Base-by-base conservation (phyloP, 495 filamentous ascomycete genomes). In the Penicillium cinerascens region DNA sequence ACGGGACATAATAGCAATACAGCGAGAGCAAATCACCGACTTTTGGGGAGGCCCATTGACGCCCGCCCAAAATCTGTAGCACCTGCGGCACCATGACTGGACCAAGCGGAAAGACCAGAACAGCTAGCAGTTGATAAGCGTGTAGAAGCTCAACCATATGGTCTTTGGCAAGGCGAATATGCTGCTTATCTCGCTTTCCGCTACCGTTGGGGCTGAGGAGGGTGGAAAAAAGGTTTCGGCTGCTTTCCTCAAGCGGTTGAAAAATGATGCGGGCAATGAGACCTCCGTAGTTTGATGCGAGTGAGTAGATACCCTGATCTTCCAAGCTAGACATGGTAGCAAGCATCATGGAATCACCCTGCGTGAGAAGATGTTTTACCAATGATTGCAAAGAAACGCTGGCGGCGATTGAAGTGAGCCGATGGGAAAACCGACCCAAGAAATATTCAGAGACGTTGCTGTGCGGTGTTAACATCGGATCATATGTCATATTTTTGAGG, bases 271-370 rank as follows among this genome's bases (percentile, higher is more conserved):
- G 86, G 3, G 95, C 93, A 44, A 95, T 68, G 2, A 99, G 81
- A 7, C 90, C 87, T 37, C 95, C 93, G 73, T 99, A 99, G 63
- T 97, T 97, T 44, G 88, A 85, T 25, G 92, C 93, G 3, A 99
- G 77, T 0, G 91, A 87, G 68, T 97, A 99, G 16, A 89, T 84
- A n/a, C 93, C 93, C 71, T 97, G 92, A 10, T 90, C 87, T 35
- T 79, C 74, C 5, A 90, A 78, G 2, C 85, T 82, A 21, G 90
- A 84, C 50, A 97, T 73, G 43, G 82, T 70, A 23, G 87, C 80
- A 29, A 99, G 86, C 26, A 97, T 81, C 62, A 97, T 81, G 9
- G 89, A 86, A 76, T 99, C 93, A 25, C 92, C 93, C 70, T 96
- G 90, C 0, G 95, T 97, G 21, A 97, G 82, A 48, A 97, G 52